phyloP scores from a whole-genome alignment of 2,329 filamentous ascomycete species.

The Cladophialophora chaetospira region DNA sequence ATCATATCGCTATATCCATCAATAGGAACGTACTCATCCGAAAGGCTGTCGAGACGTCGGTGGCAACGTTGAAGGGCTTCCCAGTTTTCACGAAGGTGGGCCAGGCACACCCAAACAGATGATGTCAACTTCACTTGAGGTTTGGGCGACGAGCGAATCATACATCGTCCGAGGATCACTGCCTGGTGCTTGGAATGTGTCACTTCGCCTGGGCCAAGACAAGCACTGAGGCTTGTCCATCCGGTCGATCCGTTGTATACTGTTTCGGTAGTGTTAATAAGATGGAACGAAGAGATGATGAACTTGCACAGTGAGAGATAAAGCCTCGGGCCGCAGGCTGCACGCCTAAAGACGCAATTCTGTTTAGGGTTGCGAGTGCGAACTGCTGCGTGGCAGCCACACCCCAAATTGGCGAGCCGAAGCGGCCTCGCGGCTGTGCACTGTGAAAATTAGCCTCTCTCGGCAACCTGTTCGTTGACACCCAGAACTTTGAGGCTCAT shows the following conservation, averaged over 20 bases:
- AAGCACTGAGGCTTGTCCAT: neutral
- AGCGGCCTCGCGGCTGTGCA: neutral
- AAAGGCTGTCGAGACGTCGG: neutral
- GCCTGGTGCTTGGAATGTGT: neutral
- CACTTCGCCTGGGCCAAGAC: neutral
- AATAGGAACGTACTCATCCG: slow-evolving; percentile 7
- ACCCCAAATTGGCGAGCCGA: neutral
- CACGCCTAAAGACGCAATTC: too few relatives aligned
- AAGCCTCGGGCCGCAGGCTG: too few relatives aligned
- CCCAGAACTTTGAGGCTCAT: neutral
- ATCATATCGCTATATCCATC: neutral
- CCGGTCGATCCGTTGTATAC: slow-evolving; percentile 6
- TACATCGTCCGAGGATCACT: neutral
- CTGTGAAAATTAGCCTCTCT: neutral
- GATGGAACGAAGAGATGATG: neutral
- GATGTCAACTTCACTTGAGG: slow-evolving; percentile 1
- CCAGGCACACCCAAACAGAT: neutral
- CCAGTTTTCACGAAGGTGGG: slow-evolving; percentile 3
- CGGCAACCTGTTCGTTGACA: neutral
- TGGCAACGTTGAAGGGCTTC: slow-evolving; percentile 9
- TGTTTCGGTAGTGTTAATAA: neutral
- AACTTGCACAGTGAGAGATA: neutral
- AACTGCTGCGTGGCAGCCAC: neutral
- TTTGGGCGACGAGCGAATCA: neutral
- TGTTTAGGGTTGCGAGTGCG: too few relatives aligned